A percentile compares a stretch with the other conserved stretches of the same genome.
phyloP scores from a whole-genome alignment of 176 grass and related monocot genomes.

The Carex parvula region DNA sequence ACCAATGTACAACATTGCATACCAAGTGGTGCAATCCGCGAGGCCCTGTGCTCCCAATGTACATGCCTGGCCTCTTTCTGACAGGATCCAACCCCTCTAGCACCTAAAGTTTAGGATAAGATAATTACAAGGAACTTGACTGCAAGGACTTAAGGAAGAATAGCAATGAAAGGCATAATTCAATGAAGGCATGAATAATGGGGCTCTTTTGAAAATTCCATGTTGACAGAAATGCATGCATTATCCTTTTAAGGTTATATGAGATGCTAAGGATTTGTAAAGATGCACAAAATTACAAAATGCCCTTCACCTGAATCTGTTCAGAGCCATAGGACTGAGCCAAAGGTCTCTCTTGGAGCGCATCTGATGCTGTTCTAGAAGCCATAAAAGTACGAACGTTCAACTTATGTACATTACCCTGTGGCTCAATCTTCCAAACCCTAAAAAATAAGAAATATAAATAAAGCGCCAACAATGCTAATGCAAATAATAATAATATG shows the following conservation, averaged over 20 bases:
- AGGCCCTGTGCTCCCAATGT: slow-evolving; percentile 95
- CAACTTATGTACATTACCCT: slow-evolving; percentile 16
- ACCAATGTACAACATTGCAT: slow-evolving; percentile 17
- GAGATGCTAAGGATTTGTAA: slow-evolving; percentile 2
- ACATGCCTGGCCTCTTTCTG: slow-evolving; percentile 97
- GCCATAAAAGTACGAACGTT: slow-evolving; percentile 64
- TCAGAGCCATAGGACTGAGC: slow-evolving; percentile 59
- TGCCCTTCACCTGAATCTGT: slow-evolving; percentile 71
- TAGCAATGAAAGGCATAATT: neutral
- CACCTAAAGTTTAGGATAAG: slow-evolving; percentile 46
- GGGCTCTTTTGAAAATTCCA: neutral
- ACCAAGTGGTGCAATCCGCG: slow-evolving; percentile 97
- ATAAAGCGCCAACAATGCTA: neutral
- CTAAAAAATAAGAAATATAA: slow-evolving; percentile 10
- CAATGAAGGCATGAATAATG: neutral
- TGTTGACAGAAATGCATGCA: neutral
- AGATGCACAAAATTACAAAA: neutral
- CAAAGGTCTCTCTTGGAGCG: slow-evolving; percentile 54
- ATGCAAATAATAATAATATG: neutral
- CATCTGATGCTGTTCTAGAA: slow-evolving; percentile 53
- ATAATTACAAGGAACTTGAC: slow-evolving; percentile 24
- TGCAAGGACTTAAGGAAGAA: neutral
- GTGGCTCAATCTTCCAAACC: slow-evolving; percentile 12
- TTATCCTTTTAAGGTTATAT: neutral
- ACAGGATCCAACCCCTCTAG: slow-evolving; percentile 95